Conservation (phyloP, 257 asterid species). For the Linaria vulgaris region DNA sequence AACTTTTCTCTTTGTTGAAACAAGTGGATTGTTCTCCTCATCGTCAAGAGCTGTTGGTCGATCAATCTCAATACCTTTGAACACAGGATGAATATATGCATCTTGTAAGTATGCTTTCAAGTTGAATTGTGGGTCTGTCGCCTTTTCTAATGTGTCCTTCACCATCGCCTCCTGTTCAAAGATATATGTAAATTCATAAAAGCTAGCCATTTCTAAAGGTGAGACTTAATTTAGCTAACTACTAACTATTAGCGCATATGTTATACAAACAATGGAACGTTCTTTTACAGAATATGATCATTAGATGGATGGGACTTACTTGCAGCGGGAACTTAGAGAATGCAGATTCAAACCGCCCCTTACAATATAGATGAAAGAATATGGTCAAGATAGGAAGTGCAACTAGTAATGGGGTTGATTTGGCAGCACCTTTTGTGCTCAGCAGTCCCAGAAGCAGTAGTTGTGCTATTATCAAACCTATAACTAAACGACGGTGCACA, state of each 20-base stretch:
- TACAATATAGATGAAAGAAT: conserved; percentile 74
- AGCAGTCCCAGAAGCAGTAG: conserved; percentile 68
- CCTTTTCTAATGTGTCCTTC: conserved; percentile 66
- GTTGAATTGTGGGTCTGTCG: conserved; percentile 64
- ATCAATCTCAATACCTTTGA: conserved; percentile 43
- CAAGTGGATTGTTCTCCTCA: conserved; percentile 57
- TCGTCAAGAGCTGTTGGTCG: conserved; percentile 33
- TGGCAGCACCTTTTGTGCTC: conserved; percentile 56
- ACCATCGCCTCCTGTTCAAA: conserved; percentile 65
- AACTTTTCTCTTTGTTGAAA: conserved; percentile 51
- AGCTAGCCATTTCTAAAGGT: too few relatives aligned
- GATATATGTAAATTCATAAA: conserved; percentile 13
- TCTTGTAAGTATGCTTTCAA: conserved; percentile 56
- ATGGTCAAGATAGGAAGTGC: conserved; percentile 69
- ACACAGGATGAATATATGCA: conserved; percentile 64
- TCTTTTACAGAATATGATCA: neutral
- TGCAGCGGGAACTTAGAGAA: conserved; percentile 66
- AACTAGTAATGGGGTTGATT: conserved; percentile 59
- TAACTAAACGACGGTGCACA: conserved; percentile 70
- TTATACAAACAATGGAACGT: neutral
- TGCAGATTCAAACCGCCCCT: conserved; percentile 74
- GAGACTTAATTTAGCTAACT: too few relatives aligned
- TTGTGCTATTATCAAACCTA: conserved; percentile 68
- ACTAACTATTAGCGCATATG: too few relatives aligned
- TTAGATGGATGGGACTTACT: conserved; percentile 40